These are phyloP conservation scores for Paraglomus brasilianum DNA, from an alignment of 192 early-diverging fungal genomes.

Conservation along the genomic window DNA sequence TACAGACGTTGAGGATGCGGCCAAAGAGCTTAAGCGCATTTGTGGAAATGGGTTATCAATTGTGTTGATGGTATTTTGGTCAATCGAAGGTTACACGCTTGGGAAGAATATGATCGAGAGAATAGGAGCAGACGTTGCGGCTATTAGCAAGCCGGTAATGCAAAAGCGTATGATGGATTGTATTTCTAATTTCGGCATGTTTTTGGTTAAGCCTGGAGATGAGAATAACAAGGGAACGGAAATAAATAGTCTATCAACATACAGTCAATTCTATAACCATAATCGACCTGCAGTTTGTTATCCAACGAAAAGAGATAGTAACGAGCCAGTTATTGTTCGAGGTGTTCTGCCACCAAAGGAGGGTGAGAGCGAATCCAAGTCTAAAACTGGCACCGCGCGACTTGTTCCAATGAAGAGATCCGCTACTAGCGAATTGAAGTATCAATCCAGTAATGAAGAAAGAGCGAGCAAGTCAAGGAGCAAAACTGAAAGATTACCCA, in stretches of 20 bases:
- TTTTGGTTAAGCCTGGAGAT: slow-evolving; percentile 19
- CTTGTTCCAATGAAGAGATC: slow-evolving; percentile 9
- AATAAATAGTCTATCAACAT: not conserved
- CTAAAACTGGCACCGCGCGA: slow-evolving; percentile 3
- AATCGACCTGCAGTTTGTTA: not conserved
- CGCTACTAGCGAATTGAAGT: not conserved
- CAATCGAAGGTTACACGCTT: slow-evolving; percentile 32
- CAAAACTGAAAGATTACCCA: slow-evolving; percentile 33
- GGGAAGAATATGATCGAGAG: slow-evolving; percentile 36
- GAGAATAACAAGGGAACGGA: not conserved
- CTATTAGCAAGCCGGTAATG: slow-evolving; percentile 35
- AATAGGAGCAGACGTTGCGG: slow-evolving; percentile 22
- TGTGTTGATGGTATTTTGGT: slow-evolving; percentile 34
- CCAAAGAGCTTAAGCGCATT: slow-evolving; percentile 3
- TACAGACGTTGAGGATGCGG: slow-evolving; percentile 26
- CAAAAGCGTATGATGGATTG: slow-evolving; percentile 34
- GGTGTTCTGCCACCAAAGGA: not conserved
- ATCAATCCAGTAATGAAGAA: slow-evolving; percentile 30
- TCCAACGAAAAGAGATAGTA: too few relatives aligned
- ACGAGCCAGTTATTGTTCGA: not conserved
- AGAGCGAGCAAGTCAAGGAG: slow-evolving; percentile 31
- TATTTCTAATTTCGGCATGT: slow-evolving; percentile 27
- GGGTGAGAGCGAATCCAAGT: not conserved
- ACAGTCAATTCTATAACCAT: not conserved
- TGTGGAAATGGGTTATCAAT: slow-evolving; percentile 25